These are phyloP conservation scores for Ramaria sp. DNA, from an alignment of 768 basidiomycete genomes.

Conservation along the genomic window DNA sequence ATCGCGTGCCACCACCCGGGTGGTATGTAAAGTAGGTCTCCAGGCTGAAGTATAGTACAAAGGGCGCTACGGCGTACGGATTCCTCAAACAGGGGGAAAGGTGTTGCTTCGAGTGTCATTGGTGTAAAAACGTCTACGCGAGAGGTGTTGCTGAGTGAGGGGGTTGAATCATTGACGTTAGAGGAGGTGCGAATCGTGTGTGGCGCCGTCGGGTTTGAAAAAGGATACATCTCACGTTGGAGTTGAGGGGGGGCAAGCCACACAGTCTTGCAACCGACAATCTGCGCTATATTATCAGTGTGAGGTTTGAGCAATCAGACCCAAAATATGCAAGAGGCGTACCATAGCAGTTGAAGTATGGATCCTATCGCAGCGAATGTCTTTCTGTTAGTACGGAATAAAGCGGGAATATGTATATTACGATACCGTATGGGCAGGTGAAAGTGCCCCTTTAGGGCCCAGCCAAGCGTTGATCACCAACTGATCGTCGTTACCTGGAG, in stretches of 20 bases:
- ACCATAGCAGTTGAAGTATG: conserved; percentile 90
- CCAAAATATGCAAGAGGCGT: conserved; percentile 13
- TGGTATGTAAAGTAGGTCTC: conserved; percentile 84
- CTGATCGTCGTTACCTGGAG: conserved; percentile 56
- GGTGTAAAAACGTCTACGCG: conserved; percentile 64
- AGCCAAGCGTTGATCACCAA: conserved; percentile 73
- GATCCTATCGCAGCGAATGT: conserved; percentile 47
- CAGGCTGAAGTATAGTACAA: conserved; percentile 57
- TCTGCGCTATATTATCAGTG: conserved; percentile 50
- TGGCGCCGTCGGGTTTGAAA: conserved; percentile 16
- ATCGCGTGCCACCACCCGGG: conserved; percentile 94
- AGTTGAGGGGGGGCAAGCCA: conserved; percentile 78
- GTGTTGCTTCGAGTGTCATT: conserved; percentile 13
- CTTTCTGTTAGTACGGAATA: conserved; percentile 4
- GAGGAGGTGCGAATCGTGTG: neutral
- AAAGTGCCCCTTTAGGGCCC: conserved; percentile 66
- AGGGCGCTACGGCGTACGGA: conserved; percentile 49
- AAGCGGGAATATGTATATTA: conserved; percentile 7
- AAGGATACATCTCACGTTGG: conserved; percentile 46
- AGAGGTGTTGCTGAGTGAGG: conserved; percentile 73
- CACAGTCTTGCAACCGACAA: conserved; percentile 80
- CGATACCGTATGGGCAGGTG: conserved; percentile 77
- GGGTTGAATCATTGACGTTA: conserved; percentile 16
- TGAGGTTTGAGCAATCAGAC: conserved; percentile 2
- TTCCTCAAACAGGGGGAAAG: conserved; percentile 42